phyloP scores from a whole-genome alignment of 192 early-diverging fungal species.

The Fimicolochytrium jonesii region DNA sequence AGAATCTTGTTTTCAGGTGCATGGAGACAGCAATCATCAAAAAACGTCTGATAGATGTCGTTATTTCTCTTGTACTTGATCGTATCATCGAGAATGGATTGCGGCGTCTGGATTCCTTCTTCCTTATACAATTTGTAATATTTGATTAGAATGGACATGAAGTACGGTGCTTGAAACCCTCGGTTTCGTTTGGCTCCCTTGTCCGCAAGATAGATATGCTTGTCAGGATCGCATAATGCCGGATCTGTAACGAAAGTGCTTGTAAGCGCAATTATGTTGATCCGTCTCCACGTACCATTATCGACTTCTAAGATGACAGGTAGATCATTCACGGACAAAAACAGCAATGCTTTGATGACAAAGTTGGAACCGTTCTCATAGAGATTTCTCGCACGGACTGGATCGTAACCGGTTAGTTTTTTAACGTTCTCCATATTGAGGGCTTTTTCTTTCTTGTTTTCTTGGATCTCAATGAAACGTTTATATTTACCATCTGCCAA shows the following conservation, averaged over 20 bases:
- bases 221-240: not conserved
- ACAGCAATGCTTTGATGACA: not conserved
- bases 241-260: not conserved
- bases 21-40: not conserved
- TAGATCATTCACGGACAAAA: conserved; percentile 1
- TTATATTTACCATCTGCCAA: conserved; percentile 5
- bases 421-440: conserved; percentile 5
- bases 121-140: not conserved
- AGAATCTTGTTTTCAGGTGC: not conserved
- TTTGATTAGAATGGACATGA: conserved; percentile 4
- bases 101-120: not conserved
- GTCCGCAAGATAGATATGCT: not conserved
- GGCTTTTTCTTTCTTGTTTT: not conserved
- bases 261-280: not conserved
- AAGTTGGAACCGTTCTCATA: not conserved
- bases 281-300: conserved; percentile 1
- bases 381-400: not conserved
- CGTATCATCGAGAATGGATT: not conserved
- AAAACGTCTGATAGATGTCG: not conserved
- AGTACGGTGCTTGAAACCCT: not conserved
- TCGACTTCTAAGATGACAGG: not conserved
- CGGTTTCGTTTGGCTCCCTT: not conserved
- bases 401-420: conserved; percentile 4
- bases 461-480: conserved; percentile 4
- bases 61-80: not conserved